These are phyloP conservation scores for Sonneratia caseolaris DNA, from an alignment of 345 rosid genomes.

Conservation along the genomic window DNA sequence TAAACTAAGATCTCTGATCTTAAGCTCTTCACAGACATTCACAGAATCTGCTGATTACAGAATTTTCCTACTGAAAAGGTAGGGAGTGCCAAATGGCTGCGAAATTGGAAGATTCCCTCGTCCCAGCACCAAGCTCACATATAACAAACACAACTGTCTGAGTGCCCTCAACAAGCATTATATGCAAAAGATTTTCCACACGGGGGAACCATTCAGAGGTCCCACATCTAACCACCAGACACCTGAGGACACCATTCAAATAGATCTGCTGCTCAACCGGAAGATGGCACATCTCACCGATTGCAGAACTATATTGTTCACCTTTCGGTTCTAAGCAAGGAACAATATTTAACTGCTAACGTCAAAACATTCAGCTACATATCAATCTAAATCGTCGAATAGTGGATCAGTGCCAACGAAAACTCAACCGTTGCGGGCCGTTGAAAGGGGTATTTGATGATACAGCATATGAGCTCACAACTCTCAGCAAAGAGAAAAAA, in stretches of 20 bases:
- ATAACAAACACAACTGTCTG: background rate
- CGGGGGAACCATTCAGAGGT: background rate
- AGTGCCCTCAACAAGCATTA: background rate
- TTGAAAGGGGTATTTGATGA: no score
- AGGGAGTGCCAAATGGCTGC: background rate
- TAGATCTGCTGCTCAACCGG: background rate
- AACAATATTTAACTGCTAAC: background rate
- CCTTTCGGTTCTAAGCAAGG: background rate
- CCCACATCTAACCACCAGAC: constrained; percentile 1
- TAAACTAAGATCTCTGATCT: background rate
- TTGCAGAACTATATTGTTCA: background rate
- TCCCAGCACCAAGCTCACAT: background rate
- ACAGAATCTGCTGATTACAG: background rate
- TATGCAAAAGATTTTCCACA: background rate
- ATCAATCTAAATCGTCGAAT: background rate
- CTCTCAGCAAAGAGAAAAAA: no score
- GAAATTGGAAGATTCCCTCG: background rate
- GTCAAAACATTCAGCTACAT: background rate
- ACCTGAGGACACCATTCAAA: background rate
- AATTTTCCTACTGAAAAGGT: background rate
- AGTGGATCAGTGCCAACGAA: background rate
- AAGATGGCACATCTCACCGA: background rate
- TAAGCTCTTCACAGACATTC: background rate
- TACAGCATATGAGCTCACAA: no score
- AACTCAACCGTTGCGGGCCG: background rate